Conservation (phyloP, 768 basidiomycete genomes). For the Tylopilus balloui region DNA sequence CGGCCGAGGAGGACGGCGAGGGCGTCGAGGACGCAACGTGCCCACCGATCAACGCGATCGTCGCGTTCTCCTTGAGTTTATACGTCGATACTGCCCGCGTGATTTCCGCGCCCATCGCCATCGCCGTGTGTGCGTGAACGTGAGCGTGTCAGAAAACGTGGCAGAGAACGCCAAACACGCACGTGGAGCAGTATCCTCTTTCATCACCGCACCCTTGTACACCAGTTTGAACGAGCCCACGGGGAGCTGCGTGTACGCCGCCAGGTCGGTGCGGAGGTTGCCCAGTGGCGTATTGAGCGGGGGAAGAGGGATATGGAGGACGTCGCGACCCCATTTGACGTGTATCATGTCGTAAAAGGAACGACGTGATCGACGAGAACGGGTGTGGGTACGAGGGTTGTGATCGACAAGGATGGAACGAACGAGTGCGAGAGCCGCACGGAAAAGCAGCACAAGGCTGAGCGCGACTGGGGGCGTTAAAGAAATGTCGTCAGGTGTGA, state of each 20-base stretch:
- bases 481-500: conserved; percentile 1
- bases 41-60: conserved; percentile 65
- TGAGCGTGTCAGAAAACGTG: not conserved
- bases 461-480: conserved; percentile 17
- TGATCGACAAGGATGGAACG: conserved; percentile 5
- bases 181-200: conserved; percentile 70
- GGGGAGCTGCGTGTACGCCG: conserved; percentile 72
- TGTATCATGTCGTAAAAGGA: conserved; percentile 33
- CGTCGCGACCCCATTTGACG: conserved; percentile 50
- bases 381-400: not conserved
- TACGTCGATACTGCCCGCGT: conserved; percentile 63
- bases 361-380: conserved; percentile 5
- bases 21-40: conserved; percentile 9
- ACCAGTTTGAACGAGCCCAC: conserved; percentile 76
- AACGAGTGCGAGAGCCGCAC: conserved; percentile 22
- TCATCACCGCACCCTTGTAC: conserved; percentile 87
- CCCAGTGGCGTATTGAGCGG: conserved; percentile 54
- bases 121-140: not conserved
- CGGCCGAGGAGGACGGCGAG: too few species aligned
- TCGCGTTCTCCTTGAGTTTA: conserved; percentile 61
- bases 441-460: conserved; percentile 34
- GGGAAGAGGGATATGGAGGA: conserved; percentile 53
- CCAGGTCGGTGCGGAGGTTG: conserved; percentile 55
- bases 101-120: too few species aligned
- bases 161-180: conserved; percentile 26